A percentile compares a stretch with the other conserved stretches of the same genome.
Evolutionary conservation across 768 basidiomycete species (phyloP).

Genomic region (Rhizopogon vinicolor): DNA sequence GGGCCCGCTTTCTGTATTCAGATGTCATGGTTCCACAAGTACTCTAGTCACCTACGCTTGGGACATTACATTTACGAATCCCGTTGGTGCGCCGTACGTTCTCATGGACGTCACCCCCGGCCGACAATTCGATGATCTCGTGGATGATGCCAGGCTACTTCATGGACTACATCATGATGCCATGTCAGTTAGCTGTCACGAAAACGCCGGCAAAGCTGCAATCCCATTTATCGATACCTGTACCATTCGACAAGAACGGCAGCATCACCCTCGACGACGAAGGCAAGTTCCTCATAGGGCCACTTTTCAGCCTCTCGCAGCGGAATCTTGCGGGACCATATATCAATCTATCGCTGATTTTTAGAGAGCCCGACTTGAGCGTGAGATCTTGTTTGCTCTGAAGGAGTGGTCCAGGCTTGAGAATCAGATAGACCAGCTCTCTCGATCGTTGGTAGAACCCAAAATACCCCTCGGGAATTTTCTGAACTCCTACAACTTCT

Average conservation of each 20-base stretch:
- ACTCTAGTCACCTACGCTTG: neutral
- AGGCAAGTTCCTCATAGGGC: neutral
- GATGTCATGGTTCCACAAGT: neutral
- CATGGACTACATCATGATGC: neutral
- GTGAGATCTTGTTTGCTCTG: neutral
- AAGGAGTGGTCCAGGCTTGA: neutral
- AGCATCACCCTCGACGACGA: neutral
- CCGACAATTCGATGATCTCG: neutral
- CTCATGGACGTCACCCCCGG: neutral
- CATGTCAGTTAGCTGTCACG: neutral
- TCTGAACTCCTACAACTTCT: neutral
- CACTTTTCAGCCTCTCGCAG: neutral
- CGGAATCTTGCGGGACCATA: neutral
- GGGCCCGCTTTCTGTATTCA: no score
- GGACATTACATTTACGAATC: neutral
- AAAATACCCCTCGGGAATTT: neutral
- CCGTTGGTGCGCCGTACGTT: neutral
- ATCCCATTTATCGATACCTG: neutral
- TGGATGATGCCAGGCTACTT: neutral
- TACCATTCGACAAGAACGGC: neutral
- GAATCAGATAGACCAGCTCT: neutral
- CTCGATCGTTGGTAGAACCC: neutral
- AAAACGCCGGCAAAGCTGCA: neutral
- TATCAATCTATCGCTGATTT: neutral
- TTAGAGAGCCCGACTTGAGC: neutral